A percentile compares a stretch with the other conserved stretches of the same genome.
phyloP scores from a whole-genome alignment of 768 basidiomycete species.

The Leucosporidium yakuticum region DNA sequence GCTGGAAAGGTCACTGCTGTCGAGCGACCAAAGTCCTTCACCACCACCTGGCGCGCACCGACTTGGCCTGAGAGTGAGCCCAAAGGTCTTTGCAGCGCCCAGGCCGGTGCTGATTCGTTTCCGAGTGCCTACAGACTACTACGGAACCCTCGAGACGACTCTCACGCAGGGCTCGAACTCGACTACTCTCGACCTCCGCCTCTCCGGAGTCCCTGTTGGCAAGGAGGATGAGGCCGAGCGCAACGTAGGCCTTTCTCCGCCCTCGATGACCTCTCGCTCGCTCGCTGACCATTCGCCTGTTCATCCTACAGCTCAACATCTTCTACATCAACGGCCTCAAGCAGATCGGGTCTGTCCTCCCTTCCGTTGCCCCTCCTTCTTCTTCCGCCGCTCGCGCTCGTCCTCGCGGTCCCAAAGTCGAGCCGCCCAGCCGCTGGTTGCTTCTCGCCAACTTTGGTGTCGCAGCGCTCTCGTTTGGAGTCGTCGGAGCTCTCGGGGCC shows the following conservation, averaged over 20 bases:
- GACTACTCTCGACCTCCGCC: slow-evolving; percentile 33
- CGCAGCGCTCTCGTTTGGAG: slow-evolving; percentile 24
- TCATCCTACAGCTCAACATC: neutral
- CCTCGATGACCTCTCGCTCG: neutral
- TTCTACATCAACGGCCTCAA: slow-evolving; percentile 27
- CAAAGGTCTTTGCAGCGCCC: neutral
- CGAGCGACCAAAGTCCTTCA: slow-evolving; percentile 24
- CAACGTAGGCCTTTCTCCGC: neutral
- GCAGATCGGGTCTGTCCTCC: slow-evolving; percentile 28
- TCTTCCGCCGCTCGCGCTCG: neutral
- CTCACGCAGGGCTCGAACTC: slow-evolving; percentile 35
- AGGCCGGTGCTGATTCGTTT: neutral
- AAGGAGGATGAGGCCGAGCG: slow-evolving; percentile 39
- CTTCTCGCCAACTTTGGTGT: slow-evolving; percentile 13
- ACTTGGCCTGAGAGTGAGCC: slow-evolving; percentile 36
- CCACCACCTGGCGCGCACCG: slow-evolving; percentile 36
- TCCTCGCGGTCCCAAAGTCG: neutral
- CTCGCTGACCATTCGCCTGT: no score
- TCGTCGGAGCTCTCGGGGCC: slow-evolving; percentile 29
- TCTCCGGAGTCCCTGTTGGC: slow-evolving; percentile 37
- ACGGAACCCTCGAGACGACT: slow-evolving; percentile 30
- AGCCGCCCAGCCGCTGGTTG: slow-evolving; percentile 24
- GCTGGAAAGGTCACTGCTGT: slow-evolving; percentile 32
- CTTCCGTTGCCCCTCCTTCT: slow-evolving; percentile 7
- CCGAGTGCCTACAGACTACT: slow-evolving; percentile 24